Evolutionary conservation across 192 early-diverging fungal species (phyloP), one percentile per base, ranked within the genome.

Genomic region (Dimargaris cristalligena): DNA sequence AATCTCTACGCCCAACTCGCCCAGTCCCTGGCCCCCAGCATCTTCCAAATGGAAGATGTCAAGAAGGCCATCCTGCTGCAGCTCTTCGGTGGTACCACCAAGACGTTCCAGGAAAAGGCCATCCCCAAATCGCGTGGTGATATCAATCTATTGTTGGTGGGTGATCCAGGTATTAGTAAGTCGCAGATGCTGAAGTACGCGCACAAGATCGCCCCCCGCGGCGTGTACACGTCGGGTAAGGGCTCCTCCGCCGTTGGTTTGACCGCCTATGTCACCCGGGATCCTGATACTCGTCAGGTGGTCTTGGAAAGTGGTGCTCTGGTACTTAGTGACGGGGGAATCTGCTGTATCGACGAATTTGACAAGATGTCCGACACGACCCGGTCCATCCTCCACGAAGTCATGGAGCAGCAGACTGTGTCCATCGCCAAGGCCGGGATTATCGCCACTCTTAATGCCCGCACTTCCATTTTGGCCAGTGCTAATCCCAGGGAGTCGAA

Each of bases 311-410:
- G 90, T 65, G 94, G 94, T 73, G 94, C 94, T 0, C 70, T 98
- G 38, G 94, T 98, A 11, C 74, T 98, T 35, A 86, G 84, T 63
- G 94, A 98, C 71, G 91, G 90, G 50, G 94, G 94, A 61, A 74
- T 98, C 13, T 98, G 94, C 63, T 92, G 89, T 66, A 98, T 98
- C 65, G 94, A 98, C 71, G 94, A 98, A 72, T 98, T 98, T 79
- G 94, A 96, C 74, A 98, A 96, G 68, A 97, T 97, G 91, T 86
- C 85, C 8, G 94, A 98, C 55, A 67, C 88, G 11, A 92, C 91
- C 10, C 82, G 92, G 11, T 89, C 92, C 2, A 88, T 94, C 6
- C 71, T 98, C 60, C 94, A 98, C 75, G 94, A 98, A 81, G 94
- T 90, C 60, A 98, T 98, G 94, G 93, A 97, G 76, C 93, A 97